Base-by-base conservation (phyloP, 1,284 basidiomycete genomes). In the Cryptococcus sp. region DNA sequence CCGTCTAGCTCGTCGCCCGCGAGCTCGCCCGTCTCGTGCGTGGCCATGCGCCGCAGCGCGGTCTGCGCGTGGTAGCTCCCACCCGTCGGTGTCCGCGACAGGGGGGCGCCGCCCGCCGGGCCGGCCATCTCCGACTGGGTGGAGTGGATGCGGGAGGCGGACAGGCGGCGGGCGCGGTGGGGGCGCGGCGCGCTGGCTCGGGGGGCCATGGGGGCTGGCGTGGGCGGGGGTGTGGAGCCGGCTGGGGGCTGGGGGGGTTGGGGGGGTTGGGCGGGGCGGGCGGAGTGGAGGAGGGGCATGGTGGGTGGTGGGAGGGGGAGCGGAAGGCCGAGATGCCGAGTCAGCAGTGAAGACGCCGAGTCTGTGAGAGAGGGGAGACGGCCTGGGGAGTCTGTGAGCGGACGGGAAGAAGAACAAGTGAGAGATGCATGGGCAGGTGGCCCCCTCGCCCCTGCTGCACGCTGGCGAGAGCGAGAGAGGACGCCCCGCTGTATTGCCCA, bases 21-120 rank as follows among this genome's bases (percentile, higher is more conserved):
- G 47, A 38, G 52, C 24, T 67, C 67, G 16, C 73, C 73, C 2
- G 72, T 76, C 57, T 76, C 73, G 56, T 74, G 71, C 24, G 73
- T 74, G 9, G 70, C 69, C 71, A 76, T 76, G 15, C 72, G 66
- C 21, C 72, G 56, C 23, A 76, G 51, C 0, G 68, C 57, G 47
- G 61, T 68, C 15, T 62, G 56, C 0, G 70, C 65, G 50, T 72
- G 70, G 3, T 61, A 42, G 21, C 67, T 70, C n/a, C 55, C 44
- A 4, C 51, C 44, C 1, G 61, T 63, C 3, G 50, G 24, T n/a
- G 50, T 46, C 3, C 61, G 52, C 12, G 45, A 33, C 20, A 61
- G 39, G 9, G 47, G 53, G 21, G 53, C 38, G 15, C 20, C 21
- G 8, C 43, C 9, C 9, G 24, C 28, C 28, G 8, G 18, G 11